Conservation (phyloP, 306 rosid species). For the Hippophae gyantsensis region DNA sequence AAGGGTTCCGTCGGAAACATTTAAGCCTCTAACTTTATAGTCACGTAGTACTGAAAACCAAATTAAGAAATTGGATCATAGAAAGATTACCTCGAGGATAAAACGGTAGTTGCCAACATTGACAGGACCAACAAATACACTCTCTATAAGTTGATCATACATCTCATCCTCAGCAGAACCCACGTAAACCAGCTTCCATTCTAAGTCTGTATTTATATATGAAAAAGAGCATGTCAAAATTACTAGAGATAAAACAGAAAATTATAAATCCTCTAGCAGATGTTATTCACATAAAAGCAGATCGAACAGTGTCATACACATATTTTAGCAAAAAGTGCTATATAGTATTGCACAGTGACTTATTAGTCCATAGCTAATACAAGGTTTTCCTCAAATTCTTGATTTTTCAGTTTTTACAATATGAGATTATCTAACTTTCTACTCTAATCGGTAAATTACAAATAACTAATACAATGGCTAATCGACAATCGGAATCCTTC, state of each 20-base stretch:
- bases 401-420: neutral
- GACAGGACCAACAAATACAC: conserved; percentile 91
- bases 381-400: neutral
- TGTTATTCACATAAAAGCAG: too few species aligned
- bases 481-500: too few species aligned
- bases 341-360: neutral
- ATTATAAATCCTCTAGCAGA: neutral
- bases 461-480: too few species aligned
- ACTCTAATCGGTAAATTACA: too few species aligned
- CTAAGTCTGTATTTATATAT: conserved; percentile 45
- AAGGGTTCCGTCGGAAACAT: neutral
- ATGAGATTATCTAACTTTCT: neutral
- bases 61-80: neutral
- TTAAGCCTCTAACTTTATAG: neutral
- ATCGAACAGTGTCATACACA: too few species aligned
- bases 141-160: conserved; percentile 77
- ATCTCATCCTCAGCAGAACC: conserved; percentile 96
- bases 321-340: too few species aligned
- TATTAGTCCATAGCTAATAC: neutral
- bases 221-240: conserved; percentile 2
- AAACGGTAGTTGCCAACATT: conserved; percentile 89
- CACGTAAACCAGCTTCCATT: conserved; percentile 89
- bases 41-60: conserved; percentile 1
- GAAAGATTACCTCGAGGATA: conserved; percentile 57
- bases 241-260: neutral